Percentiles rank a stretch among this genome's conserved stretches.
These are phyloP conservation scores for Candida awuae DNA, from an alignment of 805 yeast genomes.

Conservation along the genomic window DNA sequence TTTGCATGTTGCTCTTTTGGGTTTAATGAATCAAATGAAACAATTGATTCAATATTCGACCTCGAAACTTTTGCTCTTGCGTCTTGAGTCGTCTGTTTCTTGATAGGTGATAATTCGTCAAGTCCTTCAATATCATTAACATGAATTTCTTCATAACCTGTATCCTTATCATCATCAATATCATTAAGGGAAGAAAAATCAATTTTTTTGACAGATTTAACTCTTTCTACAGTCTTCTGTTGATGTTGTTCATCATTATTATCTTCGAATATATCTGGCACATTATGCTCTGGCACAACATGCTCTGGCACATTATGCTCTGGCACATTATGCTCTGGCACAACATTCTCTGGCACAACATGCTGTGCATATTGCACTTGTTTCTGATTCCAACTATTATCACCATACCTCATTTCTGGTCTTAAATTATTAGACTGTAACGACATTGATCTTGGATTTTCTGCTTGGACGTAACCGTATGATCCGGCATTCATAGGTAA, in stretches of 20 bases:
- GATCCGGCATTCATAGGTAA: no score
- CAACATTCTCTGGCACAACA: conserved; percentile 6
- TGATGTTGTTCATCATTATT: neutral
- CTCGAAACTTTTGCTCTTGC: conserved; percentile 2
- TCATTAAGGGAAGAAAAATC: conserved; percentile 5
- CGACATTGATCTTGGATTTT: conserved; percentile 12
- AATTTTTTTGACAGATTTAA: conserved; percentile 2
- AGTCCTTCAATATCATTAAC: conserved; percentile 2
- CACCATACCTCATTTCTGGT: no score
- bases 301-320: conserved; percentile 5
- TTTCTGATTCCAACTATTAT: conserved; percentile 13
- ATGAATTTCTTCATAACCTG: no score
- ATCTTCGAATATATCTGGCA: no score
- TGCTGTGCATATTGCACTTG: conserved; percentile 1
- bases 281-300: conserved; percentile 8
- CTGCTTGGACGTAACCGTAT: no score
- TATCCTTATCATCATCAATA: conserved; percentile 23
- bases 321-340: conserved; percentile 8
- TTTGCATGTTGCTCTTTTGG: conserved; percentile 11
- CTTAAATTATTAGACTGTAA: no score
- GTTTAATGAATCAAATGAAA: conserved; percentile 9
- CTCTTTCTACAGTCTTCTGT: neutral
- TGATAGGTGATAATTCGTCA: neutral
- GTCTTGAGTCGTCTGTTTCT: neutral
- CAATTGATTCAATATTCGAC: conserved; percentile 4